Conservation (phyloP, 192 early-diverging fungal species). For the Coemansia aciculifera region DNA sequence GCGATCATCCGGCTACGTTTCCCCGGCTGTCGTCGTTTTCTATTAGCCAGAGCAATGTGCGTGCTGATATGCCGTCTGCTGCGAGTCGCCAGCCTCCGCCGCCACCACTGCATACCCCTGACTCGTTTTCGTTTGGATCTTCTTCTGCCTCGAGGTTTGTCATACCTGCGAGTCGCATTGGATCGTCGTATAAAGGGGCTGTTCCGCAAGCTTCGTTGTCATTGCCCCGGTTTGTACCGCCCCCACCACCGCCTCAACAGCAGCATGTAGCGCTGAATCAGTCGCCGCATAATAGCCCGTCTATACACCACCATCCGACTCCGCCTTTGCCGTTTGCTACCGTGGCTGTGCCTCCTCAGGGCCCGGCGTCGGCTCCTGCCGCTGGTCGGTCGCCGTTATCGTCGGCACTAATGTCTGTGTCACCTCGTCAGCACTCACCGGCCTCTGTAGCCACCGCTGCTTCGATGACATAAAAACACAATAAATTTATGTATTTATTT, state of each 20-base stretch:
- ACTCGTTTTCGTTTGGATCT: neutral
- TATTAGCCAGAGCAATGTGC: slow-evolving; percentile 53
- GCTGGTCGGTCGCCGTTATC: slow-evolving; percentile 14
- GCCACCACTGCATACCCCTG: neutral
- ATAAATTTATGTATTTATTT: neutral
- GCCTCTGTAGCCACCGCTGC: slow-evolving; percentile 17
- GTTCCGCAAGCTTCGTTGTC: neutral
- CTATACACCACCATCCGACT: neutral
- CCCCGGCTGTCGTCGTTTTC: slow-evolving; percentile 53
- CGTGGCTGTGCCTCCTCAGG: neutral
- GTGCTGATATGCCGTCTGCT: slow-evolving; percentile 22
- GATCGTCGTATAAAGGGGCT: slow-evolving; percentile 14
- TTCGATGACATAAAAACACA: slow-evolving; percentile 1
- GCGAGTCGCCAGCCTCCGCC: slow-evolving; percentile 5
- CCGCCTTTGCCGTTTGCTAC: slow-evolving; percentile 13
- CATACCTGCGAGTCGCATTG: slow-evolving; percentile 31
- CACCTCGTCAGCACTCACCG: slow-evolving; percentile 27
- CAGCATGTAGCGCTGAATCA: neutral
- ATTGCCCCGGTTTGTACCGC: neutral
- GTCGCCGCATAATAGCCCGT: neutral
- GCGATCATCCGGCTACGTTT: slow-evolving; percentile 35
- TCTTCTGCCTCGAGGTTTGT: slow-evolving; percentile 23
- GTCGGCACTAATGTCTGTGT: neutral
- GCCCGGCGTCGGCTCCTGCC: slow-evolving; percentile 5
- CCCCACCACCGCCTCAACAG: neutral